phyloP scores from a whole-genome alignment of 257 asterid genomes.

The Rauvolfia tetraphylla region DNA sequence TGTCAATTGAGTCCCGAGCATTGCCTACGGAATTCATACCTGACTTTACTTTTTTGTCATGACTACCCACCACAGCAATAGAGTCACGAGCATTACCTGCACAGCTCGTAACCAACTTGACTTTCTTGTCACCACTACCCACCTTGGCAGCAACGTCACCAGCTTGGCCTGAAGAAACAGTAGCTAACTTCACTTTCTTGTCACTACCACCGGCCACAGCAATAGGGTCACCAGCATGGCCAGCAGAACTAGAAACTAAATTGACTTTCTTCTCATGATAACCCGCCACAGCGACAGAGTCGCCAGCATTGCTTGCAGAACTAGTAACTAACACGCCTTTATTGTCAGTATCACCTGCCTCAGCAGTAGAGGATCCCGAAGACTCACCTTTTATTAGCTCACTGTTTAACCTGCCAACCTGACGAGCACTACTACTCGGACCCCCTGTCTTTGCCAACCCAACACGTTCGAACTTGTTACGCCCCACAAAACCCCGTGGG shows the following conservation, averaged over 20 bases:
- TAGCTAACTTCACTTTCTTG: constrained; percentile 22
- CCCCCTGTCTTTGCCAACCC: constrained; percentile 30
- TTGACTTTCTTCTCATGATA: constrained; percentile 29
- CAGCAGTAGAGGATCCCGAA: constrained; percentile 19
- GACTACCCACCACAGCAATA: constrained; percentile 28
- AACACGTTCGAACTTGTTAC: constrained; percentile 46
- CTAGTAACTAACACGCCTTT: constrained; percentile 20
- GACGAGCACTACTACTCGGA: constrained; percentile 35
- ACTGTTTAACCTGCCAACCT: constrained; percentile 28
- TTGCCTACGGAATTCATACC: neutral
- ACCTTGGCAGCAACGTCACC: too few relatives aligned
- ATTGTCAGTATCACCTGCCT: constrained; percentile 33
- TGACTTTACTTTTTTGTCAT: constrained; percentile 27
- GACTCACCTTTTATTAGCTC: constrained; percentile 34
- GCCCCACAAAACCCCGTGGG: constrained; percentile 73
- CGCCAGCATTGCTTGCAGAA: neutral
- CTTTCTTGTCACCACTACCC: constrained; percentile 31
- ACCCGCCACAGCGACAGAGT: constrained; percentile 24
- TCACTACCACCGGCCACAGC: constrained; percentile 32
- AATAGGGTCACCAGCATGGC: constrained; percentile 1
- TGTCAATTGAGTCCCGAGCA: constrained; percentile 6
- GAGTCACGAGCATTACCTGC: constrained; percentile 10
- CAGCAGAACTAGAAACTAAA: constrained; percentile 11
- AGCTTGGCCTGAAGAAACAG: constrained; percentile 28
- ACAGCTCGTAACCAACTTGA: constrained; percentile 18